Base-by-base conservation (phyloP, 768 basidiomycete species). In the Sutorius australiensis region DNA sequence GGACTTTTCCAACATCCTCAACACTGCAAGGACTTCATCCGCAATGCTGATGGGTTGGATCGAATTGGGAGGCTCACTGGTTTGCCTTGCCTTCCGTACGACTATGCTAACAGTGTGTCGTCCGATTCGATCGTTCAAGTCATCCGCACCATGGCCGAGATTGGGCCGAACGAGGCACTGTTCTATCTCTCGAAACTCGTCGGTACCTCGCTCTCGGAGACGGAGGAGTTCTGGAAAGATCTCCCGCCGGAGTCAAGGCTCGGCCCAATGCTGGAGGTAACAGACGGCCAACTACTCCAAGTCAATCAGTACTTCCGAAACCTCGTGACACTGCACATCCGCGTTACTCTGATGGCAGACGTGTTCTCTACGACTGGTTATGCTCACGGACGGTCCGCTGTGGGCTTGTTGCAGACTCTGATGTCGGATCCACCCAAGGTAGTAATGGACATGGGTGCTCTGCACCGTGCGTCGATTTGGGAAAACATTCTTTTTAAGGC, bases 1-100 rank as follows among this genome's bases (percentile, higher is more conserved):
- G 95, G 97, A 6, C 78, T 98, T 38, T 95, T 98, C 74, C 93
- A 95, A 62, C 94, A 95, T 65, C 78, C 84, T 2, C 82, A 84
- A 21, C 91, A 98, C 68, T 90, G 90, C 75, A 84, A 84, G 58
- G 95, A 98, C 60, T 98, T 98, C 67, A 82, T 97, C 54, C 73
- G 79, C 43, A 77, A 80, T 55, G 77, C 85, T 5, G 81, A 94
- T 61, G 83, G 91, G 44, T 77, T 98, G 37, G 74, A 84, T 57
- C 76, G 80, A 59, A 73, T 98, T 50, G 84, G 92, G 58, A 79
- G 81, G 58, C 75, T 98, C 38, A 86, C 94, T 31, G 81, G 82
- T 17, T 75, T 95, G 30, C 89, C 94, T 12, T 95, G 89, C 65
- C 75, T 95, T 28, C 94, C 97, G 0, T 90, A 89, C 54, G 89